A percentile compares a stretch with the other conserved stretches of the same genome.
These are phyloP conservation scores for Suhomyces kilbournensis DNA, from an alignment of 805 yeast species.

Conservation along the genomic window DNA sequence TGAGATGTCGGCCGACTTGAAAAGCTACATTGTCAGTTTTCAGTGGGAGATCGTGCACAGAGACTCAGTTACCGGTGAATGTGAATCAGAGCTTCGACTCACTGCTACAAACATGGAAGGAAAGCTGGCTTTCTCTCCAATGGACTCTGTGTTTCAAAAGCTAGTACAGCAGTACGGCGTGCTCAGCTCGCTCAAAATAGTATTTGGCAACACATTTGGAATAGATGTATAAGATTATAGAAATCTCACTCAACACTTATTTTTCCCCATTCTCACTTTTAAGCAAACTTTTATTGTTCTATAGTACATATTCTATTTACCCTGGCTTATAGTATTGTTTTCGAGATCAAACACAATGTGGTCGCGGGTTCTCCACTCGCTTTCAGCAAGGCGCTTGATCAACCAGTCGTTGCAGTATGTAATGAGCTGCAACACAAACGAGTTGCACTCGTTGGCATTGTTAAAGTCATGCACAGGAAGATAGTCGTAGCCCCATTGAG, in stretches of 20 bases:
- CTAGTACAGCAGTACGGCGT: constrained; percentile 26
- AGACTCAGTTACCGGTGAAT: constrained; percentile 20
- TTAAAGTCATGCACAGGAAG: constrained; percentile 35
- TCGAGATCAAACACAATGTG: constrained; percentile 27
- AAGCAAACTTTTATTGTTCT: neutral
- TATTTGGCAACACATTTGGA: constrained; percentile 19
- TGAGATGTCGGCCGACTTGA: constrained; percentile 1
- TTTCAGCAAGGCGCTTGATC: constrained; percentile 8
- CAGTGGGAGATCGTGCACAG: constrained; percentile 24
- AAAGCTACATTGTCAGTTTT: constrained; percentile 7
- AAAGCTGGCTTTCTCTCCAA: constrained; percentile 9
- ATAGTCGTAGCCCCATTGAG: constrained; percentile 20
- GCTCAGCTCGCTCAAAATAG: constrained; percentile 19
- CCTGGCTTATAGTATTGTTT: constrained; percentile 11
- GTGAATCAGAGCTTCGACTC: constrained; percentile 18
- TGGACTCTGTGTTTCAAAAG: constrained; percentile 16
- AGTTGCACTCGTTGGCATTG: constrained; percentile 27
- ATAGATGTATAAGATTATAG: neutral
- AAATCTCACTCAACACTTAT: neutral
- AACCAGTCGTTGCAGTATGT: constrained; percentile 26
- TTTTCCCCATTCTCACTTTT: too few relatives aligned
- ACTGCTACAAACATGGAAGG: constrained; percentile 7
- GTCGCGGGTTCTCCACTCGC: constrained; percentile 1
- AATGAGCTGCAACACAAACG: constrained; percentile 24
- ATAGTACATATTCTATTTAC: neutral